These are phyloP conservation scores for Cyanodermella asteris DNA, from an alignment of 2,329 filamentous ascomycete genomes.

Conservation along the genomic window DNA sequence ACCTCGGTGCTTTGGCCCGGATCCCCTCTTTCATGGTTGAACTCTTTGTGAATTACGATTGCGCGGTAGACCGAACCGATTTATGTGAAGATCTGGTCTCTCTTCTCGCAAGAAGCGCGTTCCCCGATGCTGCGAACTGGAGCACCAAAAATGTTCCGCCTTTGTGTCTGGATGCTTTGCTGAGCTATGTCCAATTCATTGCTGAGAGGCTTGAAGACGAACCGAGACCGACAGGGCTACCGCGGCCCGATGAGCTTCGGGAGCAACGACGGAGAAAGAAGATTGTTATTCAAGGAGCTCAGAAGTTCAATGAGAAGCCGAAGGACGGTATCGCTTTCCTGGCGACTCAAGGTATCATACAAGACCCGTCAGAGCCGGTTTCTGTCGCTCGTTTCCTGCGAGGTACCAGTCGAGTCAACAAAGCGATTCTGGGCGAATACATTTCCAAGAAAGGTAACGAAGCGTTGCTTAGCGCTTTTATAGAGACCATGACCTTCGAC, in stretches of 20 bases:
- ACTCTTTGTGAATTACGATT: constrained; percentile 95
- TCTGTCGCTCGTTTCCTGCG: constrained; percentile 71
- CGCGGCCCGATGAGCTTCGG: constrained; percentile 40
- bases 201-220: constrained; percentile 62
- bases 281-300: constrained; percentile 66
- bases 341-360: constrained; percentile 66
- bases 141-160: constrained; percentile 96
- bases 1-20: constrained; percentile 69
- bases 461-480: constrained; percentile 59
- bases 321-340: constrained; percentile 76
- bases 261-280: constrained; percentile 63
- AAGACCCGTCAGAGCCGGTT: constrained; percentile 48
- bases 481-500: constrained; percentile 70
- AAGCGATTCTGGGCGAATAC: constrained; percentile 77
- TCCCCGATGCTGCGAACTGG: constrained; percentile 95
- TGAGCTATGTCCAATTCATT: constrained; percentile 81
- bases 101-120: constrained; percentile 74
- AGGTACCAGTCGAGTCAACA: constrained; percentile 71
- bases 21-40: constrained; percentile 92
- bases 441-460: constrained; percentile 83
- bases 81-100: constrained; percentile 91
- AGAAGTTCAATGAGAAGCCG: constrained; percentile 87
- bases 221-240: constrained; percentile 41
- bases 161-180: constrained; percentile 72
- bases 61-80: constrained; percentile 74